phyloP scores from a whole-genome alignment of 2,329 filamentous ascomycete genomes.

The Chrysoporthe cubensis region DNA sequence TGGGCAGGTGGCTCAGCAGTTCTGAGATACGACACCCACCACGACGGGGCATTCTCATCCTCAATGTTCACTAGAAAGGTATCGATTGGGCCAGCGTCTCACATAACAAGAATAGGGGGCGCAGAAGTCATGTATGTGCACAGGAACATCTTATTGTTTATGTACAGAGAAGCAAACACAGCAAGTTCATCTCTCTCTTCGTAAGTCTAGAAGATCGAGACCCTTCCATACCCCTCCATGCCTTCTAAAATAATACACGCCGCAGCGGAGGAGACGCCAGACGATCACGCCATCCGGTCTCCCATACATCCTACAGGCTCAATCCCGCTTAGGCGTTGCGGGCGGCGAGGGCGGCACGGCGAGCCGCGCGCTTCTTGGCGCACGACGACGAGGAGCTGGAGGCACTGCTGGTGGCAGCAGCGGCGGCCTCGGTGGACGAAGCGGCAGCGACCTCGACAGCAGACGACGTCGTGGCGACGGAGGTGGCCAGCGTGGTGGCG shows the following conservation, averaged over 20 bases:
- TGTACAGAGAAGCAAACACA: slow-evolving; percentile 17
- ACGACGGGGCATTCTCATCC: neutral
- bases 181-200: neutral
- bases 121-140: slow-evolving; percentile 2
- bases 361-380: slow-evolving; percentile 20
- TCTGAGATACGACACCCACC: neutral
- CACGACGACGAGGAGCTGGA: slow-evolving; percentile 15
- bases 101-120: neutral
- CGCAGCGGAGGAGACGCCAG: too few species aligned
- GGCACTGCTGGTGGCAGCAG: slow-evolving; percentile 5
- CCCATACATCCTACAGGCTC: neutral
- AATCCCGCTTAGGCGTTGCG: slow-evolving; percentile 3
- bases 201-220: neutral
- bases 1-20: too few species aligned
- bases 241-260: too few species aligned
- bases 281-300: too few species aligned
- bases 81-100: neutral
- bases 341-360: slow-evolving; percentile 13
- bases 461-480: slow-evolving; percentile 12
- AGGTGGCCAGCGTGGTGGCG: slow-evolving; percentile 24
- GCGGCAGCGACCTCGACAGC: slow-evolving; percentile 6
- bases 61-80: neutral
- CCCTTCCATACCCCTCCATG: neutral
- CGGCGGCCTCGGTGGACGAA: neutral
- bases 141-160: slow-evolving; percentile 5